Base-by-base conservation (phyloP, 306 rosid genomes). In the Amphicarpaea edgeworthii region DNA sequence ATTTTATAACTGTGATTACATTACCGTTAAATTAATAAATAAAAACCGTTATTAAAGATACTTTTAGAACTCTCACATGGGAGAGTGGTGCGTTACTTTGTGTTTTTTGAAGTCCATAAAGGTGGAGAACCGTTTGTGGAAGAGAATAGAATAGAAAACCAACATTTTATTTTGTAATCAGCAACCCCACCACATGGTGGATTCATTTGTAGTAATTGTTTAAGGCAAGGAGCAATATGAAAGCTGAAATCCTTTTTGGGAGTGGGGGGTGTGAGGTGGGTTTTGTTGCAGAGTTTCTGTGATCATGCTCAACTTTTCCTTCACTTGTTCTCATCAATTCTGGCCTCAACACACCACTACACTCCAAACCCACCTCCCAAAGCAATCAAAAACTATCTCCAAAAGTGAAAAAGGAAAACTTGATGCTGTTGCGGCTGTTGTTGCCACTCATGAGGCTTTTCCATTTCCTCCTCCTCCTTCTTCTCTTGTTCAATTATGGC, bases 181-280 rank as follows among this genome's bases (percentile, higher is more conserved):
- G 80, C 50, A 78, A 78, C 83, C 82, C 83, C 89, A 83, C 85
- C 83, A 73, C 79, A 61, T 69, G 68, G 20, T 77, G 81, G 50
- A 55, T 38, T 53, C 50, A 53, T 67, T 43, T 38, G 67, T 40
- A 49, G 4, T 49, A 69, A 55, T 76, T 61, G 61, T 76, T 82
- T 68, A 76, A 76, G 70, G 50, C 47, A 75, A 14, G 24, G 63
- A 32, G 50, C 86, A 80, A 50, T 42, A 86, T 84, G 88, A 86
- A 77, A 84, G 83, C 42, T 81, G 63, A 47, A 46, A 65, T 51
- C 73, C 87, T 86, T 87, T 86, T 84, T 70, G 43, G 58, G 82
- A 85, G 88, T 81, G 84, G 79, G 83, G 66, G 85, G 84, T 62
- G 75, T 59, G 75, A 71, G 79, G 86, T 88, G 85, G 84, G 85